Evolutionary conservation across 2,329 filamentous ascomycete genomes (phyloP), one percentile per base, ranked within the genome.

Genomic region (Aspergillus awamori): DNA sequence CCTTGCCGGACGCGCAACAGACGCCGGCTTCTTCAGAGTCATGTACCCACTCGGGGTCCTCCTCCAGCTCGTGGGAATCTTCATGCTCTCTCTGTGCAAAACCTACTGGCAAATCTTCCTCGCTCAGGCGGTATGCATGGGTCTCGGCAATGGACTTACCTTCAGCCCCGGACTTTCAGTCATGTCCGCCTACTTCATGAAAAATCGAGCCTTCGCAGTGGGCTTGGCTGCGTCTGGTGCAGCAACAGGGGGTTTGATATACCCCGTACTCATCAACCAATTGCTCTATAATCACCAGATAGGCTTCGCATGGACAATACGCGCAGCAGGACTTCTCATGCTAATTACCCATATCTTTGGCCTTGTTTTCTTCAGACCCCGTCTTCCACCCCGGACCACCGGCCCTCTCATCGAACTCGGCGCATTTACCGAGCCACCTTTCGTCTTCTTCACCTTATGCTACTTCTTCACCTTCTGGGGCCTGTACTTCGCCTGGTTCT

Each of bases 401-500:
- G 86, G 84, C 0, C 81, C 81, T 0, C 58, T 86, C 5, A 74
- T 88, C 4, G 86, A 89, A 53, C 82, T 79, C 80, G 74, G 73
- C 1, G 86, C 86, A 0, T 87, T 89, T 65, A 78, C 71, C 43
- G 87, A 89, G 68, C 65, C 76, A 0, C 78, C 84, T 13, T 89
- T 87, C 60, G 69, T 81, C 0, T 69, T 84, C 8, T 83, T 83
- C 63, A 73, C 79, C 1, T 54, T 78, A 2, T 80, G 80, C 5
- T 78, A 80, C 62, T 81, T 80, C 59, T 74, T 80, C 57, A 71
- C 70, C 59, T 85, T 85, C 68, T 76, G 80, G 63, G 81, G 82
- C 1, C 70, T 86, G 1, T 88, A 87, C 65, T 83, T 87, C 59
- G 81, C 81, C 4, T 87, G 86, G 67, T 87, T 84, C 74, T 89